phyloP scores from a whole-genome alignment of 2,329 filamentous ascomycete species.

The Neopestalotiopsis sp. region DNA sequence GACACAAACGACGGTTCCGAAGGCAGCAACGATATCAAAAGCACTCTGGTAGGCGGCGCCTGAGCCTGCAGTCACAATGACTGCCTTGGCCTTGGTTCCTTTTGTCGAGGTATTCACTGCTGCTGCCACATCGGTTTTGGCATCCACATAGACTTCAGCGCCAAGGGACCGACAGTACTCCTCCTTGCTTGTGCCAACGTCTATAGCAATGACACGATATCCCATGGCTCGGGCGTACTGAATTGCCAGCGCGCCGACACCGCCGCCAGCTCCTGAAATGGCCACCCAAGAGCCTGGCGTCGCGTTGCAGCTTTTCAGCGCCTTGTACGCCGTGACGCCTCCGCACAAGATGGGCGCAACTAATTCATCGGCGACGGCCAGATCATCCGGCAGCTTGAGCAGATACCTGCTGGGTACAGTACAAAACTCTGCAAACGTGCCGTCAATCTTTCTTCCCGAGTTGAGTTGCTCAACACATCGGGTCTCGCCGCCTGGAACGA shows the following conservation, averaged over 20 bases:
- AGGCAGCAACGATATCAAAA: slow-evolving; percentile 40
- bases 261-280: slow-evolving; percentile 45
- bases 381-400: slow-evolving; percentile 32
- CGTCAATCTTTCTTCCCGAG: slow-evolving; percentile 40
- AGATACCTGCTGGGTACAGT: slow-evolving; percentile 42
- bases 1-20: slow-evolving; percentile 46
- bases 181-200: slow-evolving; percentile 39
- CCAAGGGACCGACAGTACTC: slow-evolving; percentile 36
- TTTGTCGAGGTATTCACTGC: slow-evolving; percentile 32
- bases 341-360: slow-evolving; percentile 49
- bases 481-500: slow-evolving; percentile 39
- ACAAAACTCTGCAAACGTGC: slow-evolving; percentile 46
- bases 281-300: slow-evolving; percentile 42
- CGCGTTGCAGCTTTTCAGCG: slow-evolving; percentile 39
- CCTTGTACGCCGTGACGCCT: slow-evolving; percentile 50
- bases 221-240: slow-evolving; percentile 49
- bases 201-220: slow-evolving; percentile 44
- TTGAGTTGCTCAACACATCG: slow-evolving; percentile 40
- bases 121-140: slow-evolving; percentile 29
- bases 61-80: slow-evolving; percentile 38
- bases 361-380: slow-evolving; percentile 39
- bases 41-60: slow-evolving; percentile 40
- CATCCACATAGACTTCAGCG: slow-evolving; percentile 46
- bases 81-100: slow-evolving; percentile 32
- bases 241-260: slow-evolving; percentile 45